Evolutionary conservation across 805 yeast species (phyloP).

Genomic region (Zygotorulaspora chibaensis): DNA sequence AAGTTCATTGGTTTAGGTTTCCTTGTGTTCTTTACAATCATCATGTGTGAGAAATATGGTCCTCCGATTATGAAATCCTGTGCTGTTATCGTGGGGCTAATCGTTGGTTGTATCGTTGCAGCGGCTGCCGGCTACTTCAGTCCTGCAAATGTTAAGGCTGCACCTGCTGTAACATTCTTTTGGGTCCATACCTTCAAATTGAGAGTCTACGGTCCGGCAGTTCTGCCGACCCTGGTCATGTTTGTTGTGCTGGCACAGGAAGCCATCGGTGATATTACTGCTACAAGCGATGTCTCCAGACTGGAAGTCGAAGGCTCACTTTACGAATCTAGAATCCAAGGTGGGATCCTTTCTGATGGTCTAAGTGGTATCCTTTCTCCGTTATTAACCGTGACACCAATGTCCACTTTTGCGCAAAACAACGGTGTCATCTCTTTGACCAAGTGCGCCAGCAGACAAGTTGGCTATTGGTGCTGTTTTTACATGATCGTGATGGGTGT

Average conservation of each 20-base stretch:
- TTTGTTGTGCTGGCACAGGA: conserved; percentile 84
- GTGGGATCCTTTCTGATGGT: conserved; percentile 90
- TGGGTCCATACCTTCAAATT: conserved; percentile 86
- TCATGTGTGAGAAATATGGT: conserved; percentile 80
- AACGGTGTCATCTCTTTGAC: conserved; percentile 93
- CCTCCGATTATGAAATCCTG: conserved; percentile 93
- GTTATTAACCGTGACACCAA: conserved; percentile 78
- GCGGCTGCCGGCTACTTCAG: conserved; percentile 85
- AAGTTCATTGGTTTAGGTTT: conserved; percentile 84
- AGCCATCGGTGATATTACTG: conserved; percentile 92
- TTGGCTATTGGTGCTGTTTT: conserved; percentile 77
- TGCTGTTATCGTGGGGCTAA: conserved; percentile 80
- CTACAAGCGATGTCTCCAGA: conserved; percentile 87
- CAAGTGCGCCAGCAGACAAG: conserved; percentile 80
- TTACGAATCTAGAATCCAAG: conserved; percentile 85
- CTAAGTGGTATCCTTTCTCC: conserved; percentile 73
- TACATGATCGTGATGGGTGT: conserved; percentile 83
- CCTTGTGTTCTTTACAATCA: conserved; percentile 67
- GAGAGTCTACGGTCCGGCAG: conserved; percentile 76
- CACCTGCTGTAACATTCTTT: conserved; percentile 78
- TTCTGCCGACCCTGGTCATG: conserved; percentile 79
- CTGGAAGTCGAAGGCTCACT: conserved; percentile 75
- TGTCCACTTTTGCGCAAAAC: conserved; percentile 91
- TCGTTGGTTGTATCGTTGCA: conserved; percentile 88
- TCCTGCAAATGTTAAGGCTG: conserved; percentile 50